Percentiles rank a stretch among this genome's conserved stretches.
Evolutionary conservation across 2,329 filamentous ascomycete species (phyloP).

Genomic region (Nectriaceae sp.): DNA sequence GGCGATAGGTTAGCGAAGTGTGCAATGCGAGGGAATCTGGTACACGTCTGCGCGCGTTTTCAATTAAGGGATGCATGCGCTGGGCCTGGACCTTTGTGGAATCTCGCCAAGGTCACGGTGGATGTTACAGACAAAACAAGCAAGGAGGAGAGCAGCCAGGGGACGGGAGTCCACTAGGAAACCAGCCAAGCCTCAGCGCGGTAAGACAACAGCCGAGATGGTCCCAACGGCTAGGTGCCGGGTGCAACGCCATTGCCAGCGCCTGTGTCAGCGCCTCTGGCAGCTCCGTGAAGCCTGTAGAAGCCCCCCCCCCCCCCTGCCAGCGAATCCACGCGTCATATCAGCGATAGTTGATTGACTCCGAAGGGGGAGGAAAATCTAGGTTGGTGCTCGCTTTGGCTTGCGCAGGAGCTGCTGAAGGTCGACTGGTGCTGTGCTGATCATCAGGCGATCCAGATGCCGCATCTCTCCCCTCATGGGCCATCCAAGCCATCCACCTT

Average conservation of each 20-base stretch:
- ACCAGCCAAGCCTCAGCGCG: too few relatives aligned
- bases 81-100: neutral
- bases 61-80: neutral
- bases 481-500: neutral
- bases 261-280: neutral
- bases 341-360: neutral
- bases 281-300: neutral
- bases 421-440: neutral
- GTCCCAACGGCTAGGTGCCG: neutral
- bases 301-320: too few relatives aligned
- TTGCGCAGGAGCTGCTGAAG: neutral
- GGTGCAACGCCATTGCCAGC: neutral
- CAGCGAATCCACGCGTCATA: too few relatives aligned
- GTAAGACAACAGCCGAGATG: neutral
- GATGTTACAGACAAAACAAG: neutral
- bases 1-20: neutral
- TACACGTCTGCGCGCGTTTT: neutral
- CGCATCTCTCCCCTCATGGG: neutral
- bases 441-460: neutral
- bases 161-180: neutral
- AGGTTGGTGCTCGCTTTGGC: neutral
- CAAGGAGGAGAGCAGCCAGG: neutral
- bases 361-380: neutral
- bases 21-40: neutral
- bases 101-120: neutral